Percentiles rank a stretch among this genome's conserved stretches.
Conservation (phyloP, 2,329 filamentous ascomycete species). For the Microsporum audouinii region DNA sequence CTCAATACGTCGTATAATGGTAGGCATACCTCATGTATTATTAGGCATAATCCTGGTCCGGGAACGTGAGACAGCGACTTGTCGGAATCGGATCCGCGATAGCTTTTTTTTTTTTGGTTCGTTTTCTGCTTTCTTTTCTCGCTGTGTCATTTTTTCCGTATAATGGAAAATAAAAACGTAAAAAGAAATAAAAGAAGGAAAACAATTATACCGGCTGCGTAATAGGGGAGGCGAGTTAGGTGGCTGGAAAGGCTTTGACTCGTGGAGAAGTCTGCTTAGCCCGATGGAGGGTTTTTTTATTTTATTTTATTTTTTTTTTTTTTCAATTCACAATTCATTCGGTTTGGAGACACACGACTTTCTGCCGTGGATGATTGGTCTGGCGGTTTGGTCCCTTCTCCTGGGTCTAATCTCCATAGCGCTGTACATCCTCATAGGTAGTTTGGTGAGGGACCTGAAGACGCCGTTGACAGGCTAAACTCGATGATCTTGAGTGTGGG, state of each 20-base stretch:
- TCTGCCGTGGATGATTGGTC: not conserved
- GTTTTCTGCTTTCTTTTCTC: not conserved
- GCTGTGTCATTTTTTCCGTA: not conserved
- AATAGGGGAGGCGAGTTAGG: not conserved
- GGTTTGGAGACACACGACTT: not conserved
- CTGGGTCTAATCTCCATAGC: not conserved
- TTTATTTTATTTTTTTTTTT: not conserved
- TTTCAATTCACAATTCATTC: not conserved
- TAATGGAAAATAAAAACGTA: not conserved
- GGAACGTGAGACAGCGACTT: not conserved
- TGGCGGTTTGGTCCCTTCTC: not conserved
- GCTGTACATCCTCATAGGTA: not conserved
- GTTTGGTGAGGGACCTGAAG: not conserved
- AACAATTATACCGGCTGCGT: too few relatives aligned
- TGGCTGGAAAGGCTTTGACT: not conserved
- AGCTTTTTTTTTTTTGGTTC: not conserved
- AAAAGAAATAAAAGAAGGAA: not conserved
- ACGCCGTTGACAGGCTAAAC: not conserved
- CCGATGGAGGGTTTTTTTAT: not conserved
- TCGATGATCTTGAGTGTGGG: not conserved
- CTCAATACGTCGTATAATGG: not conserved
- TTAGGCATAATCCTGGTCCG: not conserved
- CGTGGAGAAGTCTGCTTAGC: not conserved
- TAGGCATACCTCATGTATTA: not conserved
- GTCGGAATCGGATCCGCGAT: constrained; percentile 1